These are phyloP conservation scores for Pythium utonaiense DNA, from an alignment of 352 stramenopile genomes.

Conservation along the genomic window DNA sequence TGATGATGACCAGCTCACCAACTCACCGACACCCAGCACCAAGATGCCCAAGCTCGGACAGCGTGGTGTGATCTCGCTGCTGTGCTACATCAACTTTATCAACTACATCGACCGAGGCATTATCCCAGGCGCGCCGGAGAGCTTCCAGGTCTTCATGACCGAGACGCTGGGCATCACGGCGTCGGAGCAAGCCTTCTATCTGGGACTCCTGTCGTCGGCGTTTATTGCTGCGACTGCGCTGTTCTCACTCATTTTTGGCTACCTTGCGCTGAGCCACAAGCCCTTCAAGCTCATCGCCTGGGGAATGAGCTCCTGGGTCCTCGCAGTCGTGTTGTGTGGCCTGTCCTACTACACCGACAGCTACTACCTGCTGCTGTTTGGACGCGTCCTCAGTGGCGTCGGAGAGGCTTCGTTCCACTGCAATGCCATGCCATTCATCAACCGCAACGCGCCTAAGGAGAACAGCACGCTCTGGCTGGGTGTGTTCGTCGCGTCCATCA, in stretches of 20 bases:
- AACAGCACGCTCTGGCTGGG: conserved; percentile 87
- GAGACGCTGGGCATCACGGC: conserved; percentile 55
- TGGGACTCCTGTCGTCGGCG: conserved; percentile 86
- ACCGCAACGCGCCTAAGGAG: conserved; percentile 71
- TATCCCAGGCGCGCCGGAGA: conserved; percentile 89
- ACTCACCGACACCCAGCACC: not conserved
- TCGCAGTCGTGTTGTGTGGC: conserved; percentile 83
- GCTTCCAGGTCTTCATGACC: conserved; percentile 92
- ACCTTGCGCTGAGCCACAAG: conserved; percentile 78
- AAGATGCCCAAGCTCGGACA: conserved; percentile 15
- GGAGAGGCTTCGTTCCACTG: conserved; percentile 93
- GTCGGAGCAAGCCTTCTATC: conserved; percentile 67
- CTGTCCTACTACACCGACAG: conserved; percentile 67
- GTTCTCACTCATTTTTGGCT: conserved; percentile 88
- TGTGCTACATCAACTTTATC: conserved; percentile 91
- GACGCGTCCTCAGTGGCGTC: conserved; percentile 84
- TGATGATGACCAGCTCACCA: not conserved
- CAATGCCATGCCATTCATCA: conserved; percentile 91
- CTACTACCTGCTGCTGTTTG: conserved; percentile 88
- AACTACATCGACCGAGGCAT: conserved; percentile 96
- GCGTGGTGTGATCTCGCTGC: conserved; percentile 64
- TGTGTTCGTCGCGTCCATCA: conserved; percentile 91
- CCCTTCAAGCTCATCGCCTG: conserved; percentile 90
- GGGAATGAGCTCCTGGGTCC: conserved; percentile 87
- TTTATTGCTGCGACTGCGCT: conserved; percentile 94